Base-by-base conservation (phyloP, 2,329 filamentous ascomycete species). In the Pseudopithomyces maydicus region DNA sequence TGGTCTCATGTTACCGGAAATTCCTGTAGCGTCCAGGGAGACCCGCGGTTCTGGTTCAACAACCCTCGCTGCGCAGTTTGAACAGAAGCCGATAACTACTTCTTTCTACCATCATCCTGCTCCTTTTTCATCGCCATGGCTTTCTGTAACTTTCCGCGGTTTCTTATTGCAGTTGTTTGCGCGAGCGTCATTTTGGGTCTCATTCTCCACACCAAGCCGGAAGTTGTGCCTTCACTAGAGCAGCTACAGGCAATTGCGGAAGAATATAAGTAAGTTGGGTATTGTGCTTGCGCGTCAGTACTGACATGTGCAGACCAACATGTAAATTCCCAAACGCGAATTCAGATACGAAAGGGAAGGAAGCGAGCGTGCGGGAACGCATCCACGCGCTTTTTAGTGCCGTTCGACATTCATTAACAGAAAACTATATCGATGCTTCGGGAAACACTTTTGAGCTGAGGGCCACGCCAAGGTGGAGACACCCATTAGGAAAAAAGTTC, bases 401-500 rank as follows among this genome's bases (percentile, higher is more conserved):
- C 10, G 33, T 56, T 33, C 42, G 47, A 17, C 42, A 46, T 32
- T 22, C 48, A 6, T 20, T 45, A 10, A 50, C 53, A 3, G 53
- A 43, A 4, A 26, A 48, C n/a, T 55, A 55, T 22, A 50, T 33
- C 4, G 53, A 55, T 45, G 29, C 41, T 10, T 50, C 39, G 2
- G 53, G 53, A 11, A 55, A 36, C n/a, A 49, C 29, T 7, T 50
- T 50, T 49, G 39, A 33, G 19, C 29, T 56, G 29, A 38, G 42
- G 14, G 8, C 29, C 17, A 6, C 17, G 11, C 43, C 56, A 43
- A 52, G 51, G 52, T 75, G 71, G 69, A 62, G 52, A 19, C 54
- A 63, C 23, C 54, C 68, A 1, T 47, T 73, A 1, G 65, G 67
- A 17, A 67, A 61, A 58, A 64, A 17, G 45, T 74, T n/a, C 58